Conservation (phyloP, 495 filamentous ascomycete species). For the Penicillium canescens region DNA sequence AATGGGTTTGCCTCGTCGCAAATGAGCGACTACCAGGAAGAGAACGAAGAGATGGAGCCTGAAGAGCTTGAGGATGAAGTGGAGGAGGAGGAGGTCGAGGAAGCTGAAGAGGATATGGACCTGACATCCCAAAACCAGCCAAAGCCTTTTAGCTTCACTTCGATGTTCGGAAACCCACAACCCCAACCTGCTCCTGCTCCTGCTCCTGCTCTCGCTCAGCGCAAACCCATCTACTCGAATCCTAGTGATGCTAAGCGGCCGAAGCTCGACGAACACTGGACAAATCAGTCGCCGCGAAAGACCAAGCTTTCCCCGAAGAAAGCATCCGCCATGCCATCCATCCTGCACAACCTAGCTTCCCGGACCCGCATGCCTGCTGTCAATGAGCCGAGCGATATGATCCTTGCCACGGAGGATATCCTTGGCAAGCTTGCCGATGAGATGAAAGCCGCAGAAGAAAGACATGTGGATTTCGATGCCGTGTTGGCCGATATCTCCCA, state of each 20-base stretch:
- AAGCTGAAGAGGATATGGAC: constrained; percentile 36
- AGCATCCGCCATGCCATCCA: constrained; percentile 47
- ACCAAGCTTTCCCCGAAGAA: constrained; percentile 46
- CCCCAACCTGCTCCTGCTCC: constrained; percentile 17
- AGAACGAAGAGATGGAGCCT: constrained; percentile 32
- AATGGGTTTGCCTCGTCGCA: constrained; percentile 34
- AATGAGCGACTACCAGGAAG: constrained; percentile 35
- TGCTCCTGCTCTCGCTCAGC: constrained; percentile 16
- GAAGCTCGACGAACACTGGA: constrained; percentile 46
- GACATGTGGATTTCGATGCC: constrained; percentile 54
- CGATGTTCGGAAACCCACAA: constrained; percentile 29
- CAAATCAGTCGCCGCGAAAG: constrained; percentile 39
- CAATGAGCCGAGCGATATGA: constrained; percentile 45
- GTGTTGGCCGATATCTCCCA: constrained; percentile 55
- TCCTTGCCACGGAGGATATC: constrained; percentile 45
- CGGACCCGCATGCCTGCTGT: constrained; percentile 32
- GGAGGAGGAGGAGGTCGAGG: constrained; percentile 34
- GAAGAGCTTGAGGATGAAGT: constrained; percentile 22
- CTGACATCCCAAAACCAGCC: constrained; percentile 16
- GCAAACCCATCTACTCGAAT: constrained; percentile 45
- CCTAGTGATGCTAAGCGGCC: constrained; percentile 44
- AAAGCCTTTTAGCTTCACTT: constrained; percentile 33
- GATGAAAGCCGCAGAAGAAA: constrained; percentile 50
- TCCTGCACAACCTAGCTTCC: constrained; percentile 45
- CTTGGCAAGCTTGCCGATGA: constrained; percentile 55